A percentile compares a stretch with the other conserved stretches of the same genome.
phyloP scores from a whole-genome alignment of 768 basidiomycete species.

The Mycena leptocephala region DNA sequence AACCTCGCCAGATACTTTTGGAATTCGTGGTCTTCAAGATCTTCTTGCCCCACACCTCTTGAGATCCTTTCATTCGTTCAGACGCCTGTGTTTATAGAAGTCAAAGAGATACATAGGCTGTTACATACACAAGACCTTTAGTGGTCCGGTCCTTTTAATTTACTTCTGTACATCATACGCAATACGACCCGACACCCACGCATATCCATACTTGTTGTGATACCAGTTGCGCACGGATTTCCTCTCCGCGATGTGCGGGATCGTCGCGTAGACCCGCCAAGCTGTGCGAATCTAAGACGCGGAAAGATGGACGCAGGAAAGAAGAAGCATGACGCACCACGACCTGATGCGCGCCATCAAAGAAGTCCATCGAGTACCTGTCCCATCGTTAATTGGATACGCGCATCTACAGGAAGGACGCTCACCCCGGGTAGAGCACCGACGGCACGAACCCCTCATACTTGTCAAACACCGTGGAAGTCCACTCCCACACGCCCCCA shows the following conservation, averaged over 20 bases:
- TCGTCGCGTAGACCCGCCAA: slow-evolving; percentile 94
- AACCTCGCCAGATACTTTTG: no score
- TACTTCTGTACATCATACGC: slow-evolving; percentile 58
- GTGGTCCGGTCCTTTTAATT: not conserved
- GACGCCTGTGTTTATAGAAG: no score
- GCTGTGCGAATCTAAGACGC: slow-evolving; percentile 56
- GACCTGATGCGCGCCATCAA: slow-evolving; percentile 88
- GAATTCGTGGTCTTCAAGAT: not conserved
- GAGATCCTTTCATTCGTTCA: no score
- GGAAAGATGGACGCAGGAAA: not conserved
- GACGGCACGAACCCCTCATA: slow-evolving; percentile 86
- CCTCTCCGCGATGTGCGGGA: slow-evolving; percentile 86
- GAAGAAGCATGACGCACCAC: slow-evolving; percentile 73
- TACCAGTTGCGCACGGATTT: slow-evolving; percentile 91
- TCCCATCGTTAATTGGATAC: not conserved
- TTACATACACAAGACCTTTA: no score
- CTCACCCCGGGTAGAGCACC: slow-evolving; percentile 91
- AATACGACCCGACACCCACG: slow-evolving; percentile 85
- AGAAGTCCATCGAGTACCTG: slow-evolving; percentile 77
- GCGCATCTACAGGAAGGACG: slow-evolving; percentile 34
- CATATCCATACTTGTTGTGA: slow-evolving; percentile 91
- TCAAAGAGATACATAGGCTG: no score
- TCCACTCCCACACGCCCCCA: slow-evolving; percentile 99
- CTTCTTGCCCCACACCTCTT: no score
- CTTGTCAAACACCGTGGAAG: slow-evolving; percentile 81